Evolutionary conservation across 179 eudicot genomes (phyloP).

Genomic region (Nepenthes alata): DNA sequence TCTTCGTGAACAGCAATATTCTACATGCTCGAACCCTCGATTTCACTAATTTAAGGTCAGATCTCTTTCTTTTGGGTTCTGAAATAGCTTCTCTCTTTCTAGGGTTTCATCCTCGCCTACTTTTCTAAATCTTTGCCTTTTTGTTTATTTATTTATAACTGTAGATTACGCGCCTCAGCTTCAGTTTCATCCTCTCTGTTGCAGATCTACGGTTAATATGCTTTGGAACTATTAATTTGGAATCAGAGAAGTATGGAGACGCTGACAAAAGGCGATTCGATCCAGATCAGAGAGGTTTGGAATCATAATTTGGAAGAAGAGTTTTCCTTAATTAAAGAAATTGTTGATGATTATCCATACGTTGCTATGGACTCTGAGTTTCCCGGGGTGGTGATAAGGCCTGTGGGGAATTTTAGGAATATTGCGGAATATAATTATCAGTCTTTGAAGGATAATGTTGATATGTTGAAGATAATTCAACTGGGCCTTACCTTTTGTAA

Average conservation of each 20-base stretch:
- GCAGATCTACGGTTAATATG: not conserved
- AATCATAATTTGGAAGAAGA: constrained; percentile 9
- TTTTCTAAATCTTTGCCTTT: too few relatives aligned
- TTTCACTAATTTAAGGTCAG: too few relatives aligned
- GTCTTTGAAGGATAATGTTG: constrained; percentile 1
- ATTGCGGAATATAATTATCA: constrained; percentile 3
- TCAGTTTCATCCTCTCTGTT: not conserved
- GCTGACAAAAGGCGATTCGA: constrained; percentile 7
- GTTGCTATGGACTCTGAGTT: constrained; percentile 7
- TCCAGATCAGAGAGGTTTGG: constrained; percentile 13
- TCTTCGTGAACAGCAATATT: too few relatives aligned
- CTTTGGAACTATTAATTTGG: not conserved
- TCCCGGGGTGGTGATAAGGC: constrained; percentile 2
- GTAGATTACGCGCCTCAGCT: too few relatives aligned
- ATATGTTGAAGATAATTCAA: constrained; percentile 3
- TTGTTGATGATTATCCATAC: constrained; percentile 11
- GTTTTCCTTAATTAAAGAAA: constrained; percentile 4
- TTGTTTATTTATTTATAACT: too few relatives aligned
- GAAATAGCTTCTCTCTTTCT: too few relatives aligned
- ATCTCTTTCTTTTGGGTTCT: too few relatives aligned
- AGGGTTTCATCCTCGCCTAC: too few relatives aligned
- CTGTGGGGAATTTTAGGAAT: constrained; percentile 3
- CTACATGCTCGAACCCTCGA: too few relatives aligned
- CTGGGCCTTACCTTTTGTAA: not conserved
- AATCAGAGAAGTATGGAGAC: not conserved